Evolutionary conservation across 306 rosid genomes (phyloP).

Genomic region (Cucurbita ficifolia): DNA sequence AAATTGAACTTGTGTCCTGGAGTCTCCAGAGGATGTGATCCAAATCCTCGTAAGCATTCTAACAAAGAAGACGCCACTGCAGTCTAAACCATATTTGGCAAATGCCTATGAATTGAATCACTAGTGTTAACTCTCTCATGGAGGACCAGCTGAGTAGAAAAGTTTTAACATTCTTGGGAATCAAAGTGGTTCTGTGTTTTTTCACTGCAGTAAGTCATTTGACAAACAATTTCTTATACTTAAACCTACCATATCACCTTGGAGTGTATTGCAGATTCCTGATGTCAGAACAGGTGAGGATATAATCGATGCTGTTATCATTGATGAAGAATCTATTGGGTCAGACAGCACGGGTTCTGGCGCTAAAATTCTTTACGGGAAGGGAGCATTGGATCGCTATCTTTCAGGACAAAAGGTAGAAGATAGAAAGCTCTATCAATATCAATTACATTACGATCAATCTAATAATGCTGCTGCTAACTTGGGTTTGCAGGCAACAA

Average conservation of each 20-base stretch:
- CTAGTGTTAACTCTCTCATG: not conserved
- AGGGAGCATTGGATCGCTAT: slow-evolving; percentile 57
- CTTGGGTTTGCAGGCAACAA: slow-evolving; percentile 14
- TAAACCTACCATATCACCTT: not conserved
- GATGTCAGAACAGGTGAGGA: slow-evolving; percentile 57
- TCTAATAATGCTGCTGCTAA: not conserved
- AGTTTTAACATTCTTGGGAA: not conserved
- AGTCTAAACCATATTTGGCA: not conserved
- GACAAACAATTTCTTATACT: not conserved
- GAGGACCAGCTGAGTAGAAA: not conserved
- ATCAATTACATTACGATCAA: too few relatives aligned
- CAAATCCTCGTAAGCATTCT: not conserved
- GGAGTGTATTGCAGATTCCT: slow-evolving; percentile 50
- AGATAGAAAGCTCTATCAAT: slow-evolving; percentile 25
- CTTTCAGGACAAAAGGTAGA: slow-evolving; percentile 34
- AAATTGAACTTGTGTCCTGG: not conserved
- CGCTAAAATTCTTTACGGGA: slow-evolving; percentile 74
- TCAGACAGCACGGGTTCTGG: slow-evolving; percentile 28
- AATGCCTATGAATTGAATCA: not conserved
- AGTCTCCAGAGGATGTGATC: not conserved
- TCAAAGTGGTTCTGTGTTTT: not conserved
- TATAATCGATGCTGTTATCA: slow-evolving; percentile 63
- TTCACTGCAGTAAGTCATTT: not conserved
- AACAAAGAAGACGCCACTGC: not conserved
- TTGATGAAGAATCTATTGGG: slow-evolving; percentile 78